Base-by-base conservation (phyloP, 805 yeast genomes). In the Wickerhamiella parazyma region DNA sequence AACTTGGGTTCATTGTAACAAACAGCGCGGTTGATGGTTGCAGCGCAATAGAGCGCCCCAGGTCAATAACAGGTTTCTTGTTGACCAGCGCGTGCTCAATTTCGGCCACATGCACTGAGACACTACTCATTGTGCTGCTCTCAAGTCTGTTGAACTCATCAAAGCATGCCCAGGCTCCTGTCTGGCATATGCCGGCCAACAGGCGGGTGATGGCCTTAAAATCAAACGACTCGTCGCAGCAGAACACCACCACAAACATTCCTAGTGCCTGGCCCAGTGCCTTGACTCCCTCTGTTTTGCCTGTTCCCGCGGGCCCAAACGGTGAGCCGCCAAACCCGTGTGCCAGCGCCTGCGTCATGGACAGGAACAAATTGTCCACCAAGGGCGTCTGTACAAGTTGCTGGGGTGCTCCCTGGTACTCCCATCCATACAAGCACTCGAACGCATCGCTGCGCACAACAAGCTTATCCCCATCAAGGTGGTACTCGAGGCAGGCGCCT, bases 281-380 rank as follows among this genome's bases (percentile, higher is more conserved):
- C 57, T 89, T 89, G 20, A 89, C 70, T 0, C 94, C 71, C 57
- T 89, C 97, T 0, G 97, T 89, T 56, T 89, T 89, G 50, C 97
- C 97, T 0, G 97, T 89, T 34, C 97, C 97, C 2, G 97, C 95
- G 1, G 97, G 96, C 0, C 97, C 97, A 59, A 80, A 76, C 0
- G 94, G 80, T 1, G 94, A 80, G 0, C 94, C 94, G n/a, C 97
- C 97, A 7, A 76, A 64, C 28, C 70, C 71, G 51, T 78, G 84
- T 26, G 73, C 70, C 14, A 86, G 57, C 0, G 96, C 87, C 47
- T 78, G 80, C 0, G 81, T 67, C 76, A 87, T 73, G 0, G 86
- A 65, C 7, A 78, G 56, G 55, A 72, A 84, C 45, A 84, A 73
- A 5, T 69, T 65, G 38, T 74, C 73, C 6, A 82, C 68, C 16